Evolutionary conservation across 164 flowering plant species (phyloP), one percentile per base, ranked within the genome.

Genomic region (Chloranthus sessilifolius): DNA sequence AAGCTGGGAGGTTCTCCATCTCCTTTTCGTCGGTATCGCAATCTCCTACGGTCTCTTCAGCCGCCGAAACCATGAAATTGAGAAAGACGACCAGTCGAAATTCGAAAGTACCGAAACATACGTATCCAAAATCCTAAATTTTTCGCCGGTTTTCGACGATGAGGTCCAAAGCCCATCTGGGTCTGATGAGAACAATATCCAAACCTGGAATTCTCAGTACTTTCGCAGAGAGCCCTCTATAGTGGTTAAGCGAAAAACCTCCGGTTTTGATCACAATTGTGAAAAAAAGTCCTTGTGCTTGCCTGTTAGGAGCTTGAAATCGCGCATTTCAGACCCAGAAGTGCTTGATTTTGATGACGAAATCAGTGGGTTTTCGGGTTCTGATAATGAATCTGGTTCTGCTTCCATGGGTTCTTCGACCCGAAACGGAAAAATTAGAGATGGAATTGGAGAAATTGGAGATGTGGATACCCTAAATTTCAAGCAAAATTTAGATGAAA

Each of bases 1-100:
- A 71, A 68, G 80, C 56, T 92, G 96, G 95, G 97, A 92, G 74
- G 82, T 92, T 62, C 68, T 92, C 10, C 95, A 86, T 66, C 84
- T 91, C 39, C 56, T 88, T 5, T 71, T 88, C 43, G 96, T 88
- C 14, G 99, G 99, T 2, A 75, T 88, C 30, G 96, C 96, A 4
- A 79, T 92, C 50, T 86, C 95, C 29, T 92, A 92, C 43, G 95
- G 97, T 7, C 69, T 92, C 0, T 88, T 92, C 52, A 82, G 99
- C 73, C 63, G 78, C 14, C 40, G 76, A 56, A 80, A 71, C 50
- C 70, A 70, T 2, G 84, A 79, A 15, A 35, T 50, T 1, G 84
- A 79, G 21, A 78, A 74, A 46, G 80, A 81, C 26, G 63, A 46
- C 36, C 33, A 27, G 34, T 38, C 56, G 0, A 70, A 63, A 49